A percentile compares a stretch with the other conserved stretches of the same genome.
Conservation (phyloP, 2,329 filamentous ascomycete species). For the Penicillium expansum region DNA sequence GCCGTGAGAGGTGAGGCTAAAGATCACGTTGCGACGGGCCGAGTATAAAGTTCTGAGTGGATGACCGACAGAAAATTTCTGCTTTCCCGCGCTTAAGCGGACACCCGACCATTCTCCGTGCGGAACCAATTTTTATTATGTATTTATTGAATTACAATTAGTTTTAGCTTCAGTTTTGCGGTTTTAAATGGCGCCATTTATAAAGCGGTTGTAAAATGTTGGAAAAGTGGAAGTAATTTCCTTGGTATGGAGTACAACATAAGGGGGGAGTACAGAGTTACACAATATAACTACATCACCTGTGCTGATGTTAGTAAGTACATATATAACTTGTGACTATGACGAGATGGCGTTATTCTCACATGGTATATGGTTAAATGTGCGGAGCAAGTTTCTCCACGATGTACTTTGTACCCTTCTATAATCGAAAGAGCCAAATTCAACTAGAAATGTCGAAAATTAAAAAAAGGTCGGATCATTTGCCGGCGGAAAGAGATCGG, state of each 20-base stretch:
- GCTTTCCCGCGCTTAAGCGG: constrained; percentile 15
- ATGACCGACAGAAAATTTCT: constrained; percentile 24
- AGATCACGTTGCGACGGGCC: constrained; percentile 20
- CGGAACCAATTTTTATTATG: background rate
- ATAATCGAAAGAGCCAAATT: background rate
- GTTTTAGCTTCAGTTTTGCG: background rate
- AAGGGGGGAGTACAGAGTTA: background rate
- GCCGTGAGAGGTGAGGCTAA: constrained; percentile 5
- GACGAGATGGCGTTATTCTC: constrained; percentile 7
- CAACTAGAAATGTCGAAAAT: background rate
- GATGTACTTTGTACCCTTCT: background rate
- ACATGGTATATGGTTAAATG: background rate
- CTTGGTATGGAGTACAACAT: no score
- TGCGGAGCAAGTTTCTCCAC: background rate
- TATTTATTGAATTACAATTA: background rate
- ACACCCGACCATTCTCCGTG: constrained; percentile 5
- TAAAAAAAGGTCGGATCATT: background rate
- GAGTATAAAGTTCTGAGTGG: constrained; percentile 16
- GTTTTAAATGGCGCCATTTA: constrained; percentile 7
- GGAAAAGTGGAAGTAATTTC: background rate
- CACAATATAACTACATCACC: background rate
- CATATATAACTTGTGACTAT: background rate
- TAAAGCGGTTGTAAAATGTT: background rate
- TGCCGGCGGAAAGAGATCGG: constrained; percentile 9
- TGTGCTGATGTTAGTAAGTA: background rate